Base-by-base conservation (phyloP, 1,284 basidiomycete species). In the Moniliophthora roreri region DNA sequence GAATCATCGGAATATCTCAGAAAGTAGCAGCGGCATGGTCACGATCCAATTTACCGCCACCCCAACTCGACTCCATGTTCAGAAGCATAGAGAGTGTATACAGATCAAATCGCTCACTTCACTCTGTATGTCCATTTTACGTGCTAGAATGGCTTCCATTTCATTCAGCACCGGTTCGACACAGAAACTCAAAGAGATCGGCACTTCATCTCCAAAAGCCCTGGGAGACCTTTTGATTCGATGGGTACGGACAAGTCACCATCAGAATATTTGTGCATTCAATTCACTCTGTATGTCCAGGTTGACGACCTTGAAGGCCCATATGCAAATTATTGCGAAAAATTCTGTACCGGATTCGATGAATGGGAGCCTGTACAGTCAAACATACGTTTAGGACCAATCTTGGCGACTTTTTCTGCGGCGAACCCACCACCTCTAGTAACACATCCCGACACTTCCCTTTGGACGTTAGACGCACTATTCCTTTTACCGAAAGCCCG, bases 21-120 rank as follows among this genome's bases (percentile, higher is more conserved):
- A 93, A 92, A 83, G 92, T 98, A 7, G 97, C 97, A 3, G 88
- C 89, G 23, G 97, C 97, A 51, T 99, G 96, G 96, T 98, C 95
- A 11, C 79, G 93, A 38, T 84, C 87, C 44, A 97, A 98, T 69
- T 87, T 99, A 40, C 96, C 97, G 15, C 97, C 96, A 1, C 82
- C 83, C 11, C 89, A 93, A 63, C 81, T 99, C 36, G 96, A 99
- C 68, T 74, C 80, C 51, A 95, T 99, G 92, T 99, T 99, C 71
- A 81, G 96, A 59, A 88, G 89, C 63, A 83, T 98, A 47, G 96
- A 99, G 70, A 81, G 81, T 20, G 85, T 98, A 20, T 98, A 95
- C 74, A 91, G 95, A 65, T 89, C 91, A 37, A 98, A 97, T 70
- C 84, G 94, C 54, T 72, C 79, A 1, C 81, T 99, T 60, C 81